Base-by-base conservation (phyloP, 2,329 filamentous ascomycete species). In the Stagonosporopsis rhizophila region DNA sequence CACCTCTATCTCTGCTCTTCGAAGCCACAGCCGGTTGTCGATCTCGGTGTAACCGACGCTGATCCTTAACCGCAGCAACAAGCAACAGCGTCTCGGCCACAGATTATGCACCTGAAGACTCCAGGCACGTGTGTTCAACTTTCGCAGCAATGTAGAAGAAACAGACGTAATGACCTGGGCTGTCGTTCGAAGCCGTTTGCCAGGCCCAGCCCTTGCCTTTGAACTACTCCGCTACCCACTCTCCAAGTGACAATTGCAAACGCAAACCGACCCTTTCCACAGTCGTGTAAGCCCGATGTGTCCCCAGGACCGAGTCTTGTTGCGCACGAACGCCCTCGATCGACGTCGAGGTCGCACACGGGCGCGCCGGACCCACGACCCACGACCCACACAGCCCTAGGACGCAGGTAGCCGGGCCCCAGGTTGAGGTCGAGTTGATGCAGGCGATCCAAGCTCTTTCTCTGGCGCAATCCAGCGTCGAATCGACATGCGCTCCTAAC, bases 281-380 rank as follows among this genome's bases (percentile, higher is more conserved):
- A 32, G 32, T 15, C 39, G 30, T 32, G 23, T 28, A 52, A n/a
- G 37, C 28, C 40, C 22, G 30, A 17, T 8, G 28, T n/a, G 40
- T 28, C 12, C 12, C 12, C 19, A 17, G 9, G 23, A 34, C 14
- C n/a, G 27, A 23, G 35, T 14, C 20, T 39, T 8, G 27, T 30
- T 38, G 44, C 11, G 37, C 42, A 22, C 17, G 15, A 38, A 34
- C 9, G 30, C 42, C 37, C 25, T 52, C 23, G 8, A 42, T 51
- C 30, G 42, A 46, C n/a, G 37, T 32, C 30, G 25, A 46, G 17
- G 53, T 56, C 23, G 47, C 38, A 52, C 53, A 48, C 47, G 35
- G 28, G 40, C 37, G 38, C 37, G 34, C 39, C 28, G 47, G 44
- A 48, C 23, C 34, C 38, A 42, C 38, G 23, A 58, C 28, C 28